Evolutionary conservation across 1,284 basidiomycete species (phyloP).

Genomic region (Schizophyllum amplum): DNA sequence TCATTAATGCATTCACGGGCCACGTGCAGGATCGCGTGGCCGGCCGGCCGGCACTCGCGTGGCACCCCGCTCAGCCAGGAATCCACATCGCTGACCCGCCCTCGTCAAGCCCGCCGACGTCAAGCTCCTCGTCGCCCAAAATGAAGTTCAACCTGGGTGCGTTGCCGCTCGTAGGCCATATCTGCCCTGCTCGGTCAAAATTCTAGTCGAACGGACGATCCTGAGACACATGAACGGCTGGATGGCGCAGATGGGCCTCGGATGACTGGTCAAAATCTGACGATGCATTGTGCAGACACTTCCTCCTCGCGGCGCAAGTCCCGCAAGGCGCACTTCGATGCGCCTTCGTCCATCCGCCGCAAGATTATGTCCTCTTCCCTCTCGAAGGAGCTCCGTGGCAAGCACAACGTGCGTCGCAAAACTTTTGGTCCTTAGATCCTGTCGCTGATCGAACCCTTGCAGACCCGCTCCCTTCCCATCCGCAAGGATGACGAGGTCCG

Average conservation of each 20-base stretch:
- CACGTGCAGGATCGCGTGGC: background rate
- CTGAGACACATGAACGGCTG: conserved; percentile 33
- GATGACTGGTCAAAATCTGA: conserved; percentile 32
- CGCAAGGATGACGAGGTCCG: conserved; percentile 98
- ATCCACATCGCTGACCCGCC: conserved; percentile 15
- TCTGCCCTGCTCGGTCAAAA: background rate
- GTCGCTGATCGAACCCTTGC: conserved; percentile 10
- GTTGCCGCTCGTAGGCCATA: conserved; percentile 22
- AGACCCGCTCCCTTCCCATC: conserved; percentile 91
- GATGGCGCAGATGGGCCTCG: conserved; percentile 36
- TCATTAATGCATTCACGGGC: too few relatives aligned
- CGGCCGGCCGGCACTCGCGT: background rate
- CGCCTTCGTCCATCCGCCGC: conserved; percentile 88
- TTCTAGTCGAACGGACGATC: conserved; percentile 11
- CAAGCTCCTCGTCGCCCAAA: conserved; percentile 41
- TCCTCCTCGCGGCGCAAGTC: conserved; percentile 92
- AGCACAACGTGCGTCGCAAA: conserved; percentile 77
- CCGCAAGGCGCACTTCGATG: conserved; percentile 93
- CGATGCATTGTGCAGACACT: conserved; percentile 44
- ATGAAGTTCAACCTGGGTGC: conserved; percentile 76
- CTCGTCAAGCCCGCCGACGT: conserved; percentile 43
- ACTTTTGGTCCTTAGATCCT: conserved; percentile 7
- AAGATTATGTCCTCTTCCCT: conserved; percentile 97
- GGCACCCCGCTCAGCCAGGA: background rate
- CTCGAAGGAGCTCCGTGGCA: conserved; percentile 89